Conservation (phyloP, 495 filamentous ascomycete species). For the Podospora comata region DNA sequence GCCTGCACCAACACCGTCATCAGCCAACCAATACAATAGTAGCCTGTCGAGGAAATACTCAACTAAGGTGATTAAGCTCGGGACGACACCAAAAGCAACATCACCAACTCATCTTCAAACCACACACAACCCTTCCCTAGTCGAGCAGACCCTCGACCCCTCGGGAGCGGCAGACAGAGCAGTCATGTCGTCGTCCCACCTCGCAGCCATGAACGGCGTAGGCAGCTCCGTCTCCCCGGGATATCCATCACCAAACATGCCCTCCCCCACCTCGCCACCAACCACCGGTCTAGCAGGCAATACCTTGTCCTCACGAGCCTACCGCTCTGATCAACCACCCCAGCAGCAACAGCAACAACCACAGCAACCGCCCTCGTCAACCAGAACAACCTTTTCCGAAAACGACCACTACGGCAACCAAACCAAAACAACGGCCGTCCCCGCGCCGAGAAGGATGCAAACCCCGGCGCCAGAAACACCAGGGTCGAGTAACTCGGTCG, state of each 20-base stretch:
- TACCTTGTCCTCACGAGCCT: slow-evolving; percentile 57
- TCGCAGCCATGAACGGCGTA: slow-evolving; percentile 68
- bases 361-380: slow-evolving; percentile 43
- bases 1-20: slow-evolving; percentile 50
- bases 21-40: slow-evolving; percentile 39
- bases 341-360: not conserved
- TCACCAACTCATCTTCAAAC: slow-evolving; percentile 73
- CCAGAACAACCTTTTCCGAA: slow-evolving; percentile 46
- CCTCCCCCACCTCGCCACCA: slow-evolving; percentile 79
- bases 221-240: slow-evolving; percentile 50
- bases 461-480: slow-evolving; percentile 53
- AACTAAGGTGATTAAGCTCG: slow-evolving; percentile 84
- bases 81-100: slow-evolving; percentile 69
- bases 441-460: slow-evolving; percentile 47
- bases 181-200: slow-evolving; percentile 69
- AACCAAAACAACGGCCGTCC: slow-evolving; percentile 37
- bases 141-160: slow-evolving; percentile 56
- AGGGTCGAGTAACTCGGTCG: slow-evolving; percentile 57
- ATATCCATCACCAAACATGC: slow-evolving; percentile 68
- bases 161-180: slow-evolving; percentile 54
- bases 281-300: slow-evolving; percentile 37
- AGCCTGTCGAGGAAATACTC: slow-evolving; percentile 79
- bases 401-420: slow-evolving; percentile 48
- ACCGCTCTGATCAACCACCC: slow-evolving; percentile 34
- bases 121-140: slow-evolving; percentile 52